Evolutionary conservation across 2,329 filamentous ascomycete genomes (phyloP).

Genomic region (Cercospora janseana): DNA sequence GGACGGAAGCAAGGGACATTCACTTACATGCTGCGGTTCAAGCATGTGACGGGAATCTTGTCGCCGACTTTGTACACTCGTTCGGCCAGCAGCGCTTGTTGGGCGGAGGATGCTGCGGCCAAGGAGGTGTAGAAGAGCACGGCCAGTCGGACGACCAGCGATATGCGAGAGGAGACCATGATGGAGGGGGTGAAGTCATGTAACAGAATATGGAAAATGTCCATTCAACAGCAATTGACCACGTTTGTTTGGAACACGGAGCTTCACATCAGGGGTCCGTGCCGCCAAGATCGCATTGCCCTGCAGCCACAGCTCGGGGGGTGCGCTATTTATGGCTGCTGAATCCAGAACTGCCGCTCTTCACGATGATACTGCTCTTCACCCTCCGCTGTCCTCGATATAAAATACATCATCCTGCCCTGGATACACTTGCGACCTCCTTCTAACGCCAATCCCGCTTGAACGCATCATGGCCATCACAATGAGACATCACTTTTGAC

Average conservation of each 20-base stretch:
- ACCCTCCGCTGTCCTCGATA: no score
- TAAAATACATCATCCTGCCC: no score
- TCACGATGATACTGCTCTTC: no score
- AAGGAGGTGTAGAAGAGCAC: conserved; percentile 38
- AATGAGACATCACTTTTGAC: neutral
- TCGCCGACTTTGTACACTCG: conserved; percentile 50
- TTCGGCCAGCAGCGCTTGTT: conserved; percentile 42
- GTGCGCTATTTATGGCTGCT: no score
- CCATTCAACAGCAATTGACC: neutral
- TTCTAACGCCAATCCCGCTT: no score
- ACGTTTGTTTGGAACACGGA: neutral
- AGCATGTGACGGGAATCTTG: conserved; percentile 51
- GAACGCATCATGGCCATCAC: conserved; percentile 20
- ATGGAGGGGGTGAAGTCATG: neutral
- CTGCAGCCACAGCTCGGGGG: no score
- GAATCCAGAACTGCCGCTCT: no score
- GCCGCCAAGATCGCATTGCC: no score
- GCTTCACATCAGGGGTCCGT: conserved; percentile 5
- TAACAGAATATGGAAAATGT: no score
- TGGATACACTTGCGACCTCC: no score
- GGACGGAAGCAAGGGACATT: conserved; percentile 11
- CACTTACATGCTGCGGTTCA: conserved; percentile 53
- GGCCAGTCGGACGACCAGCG: conserved; percentile 32
- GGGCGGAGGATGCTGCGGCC: conserved; percentile 40
- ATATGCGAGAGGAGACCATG: conserved; percentile 21